Evolutionary conservation across 106 monocot genomes (phyloP), one percentile per base, ranked within the genome.

Genomic region (Dactylorhiza incarnata): DNA sequence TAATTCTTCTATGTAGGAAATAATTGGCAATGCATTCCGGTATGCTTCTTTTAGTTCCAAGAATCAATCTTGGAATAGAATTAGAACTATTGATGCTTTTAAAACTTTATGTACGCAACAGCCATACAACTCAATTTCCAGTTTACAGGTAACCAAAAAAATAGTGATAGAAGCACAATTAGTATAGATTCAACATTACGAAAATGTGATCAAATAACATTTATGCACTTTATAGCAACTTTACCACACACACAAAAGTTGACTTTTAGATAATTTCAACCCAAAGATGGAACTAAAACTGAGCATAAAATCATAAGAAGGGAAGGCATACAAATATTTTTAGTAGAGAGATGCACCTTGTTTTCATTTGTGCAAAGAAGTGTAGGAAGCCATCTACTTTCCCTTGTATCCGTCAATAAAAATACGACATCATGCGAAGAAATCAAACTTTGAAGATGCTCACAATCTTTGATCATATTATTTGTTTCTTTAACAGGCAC

Each of bases 341-440:
- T 29, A 29, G 29, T 9, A 5, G 11, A 16, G 20, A 69, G 43
- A 45, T 46, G 24, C 26, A 90, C 99, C 94, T 99, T 99, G 83
- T 84, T 88, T 75, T 83, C 75, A 80, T 81, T 82, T 72, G 99
- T 84, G 75, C 94, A 99, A 68, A 99, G 75, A 75, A 99, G 91
- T 63, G 94, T 82, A 45, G 99, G 99, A 77, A 99, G 85, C 99
- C 99, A 99, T 75, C 99, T 82, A 75, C 99, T 99, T 82, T 99
- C 99, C 73, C 99, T 89, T 14, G 94, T 99, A 73, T 99, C 99
- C 6, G 99, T 99, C 79, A 99, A 76, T 63, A 99, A 79, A 74
- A 99, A 99, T 52, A 87, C 71, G 3, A 87, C 91, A 81, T 99
- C 99, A 87, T 99, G 99, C 14, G 91, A 89, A 59, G 82, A 29